These are phyloP conservation scores for Salvia sclarea DNA, from an alignment of 305 asterid species.

Conservation along the genomic window DNA sequence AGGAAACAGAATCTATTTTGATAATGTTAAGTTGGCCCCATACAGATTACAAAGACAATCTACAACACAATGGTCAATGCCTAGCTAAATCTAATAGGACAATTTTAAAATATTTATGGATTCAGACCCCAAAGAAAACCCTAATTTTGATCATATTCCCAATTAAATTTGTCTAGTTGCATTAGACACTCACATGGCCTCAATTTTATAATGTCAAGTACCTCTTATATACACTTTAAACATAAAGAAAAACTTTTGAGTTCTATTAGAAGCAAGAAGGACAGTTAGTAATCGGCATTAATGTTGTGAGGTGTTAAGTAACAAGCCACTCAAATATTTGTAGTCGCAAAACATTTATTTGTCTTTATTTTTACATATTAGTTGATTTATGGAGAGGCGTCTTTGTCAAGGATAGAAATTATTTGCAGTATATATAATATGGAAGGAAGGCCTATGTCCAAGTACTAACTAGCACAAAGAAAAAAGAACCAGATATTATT, in stretches of 20 bases:
- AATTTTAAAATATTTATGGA: neutral
- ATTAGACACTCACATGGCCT: slow-evolving; percentile 13
- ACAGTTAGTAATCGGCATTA: neutral
- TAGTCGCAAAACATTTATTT: neutral
- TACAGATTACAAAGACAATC: neutral
- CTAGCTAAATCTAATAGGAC: neutral
- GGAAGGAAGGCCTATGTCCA: neutral
- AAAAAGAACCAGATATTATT: neutral
- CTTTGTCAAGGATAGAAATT: neutral
- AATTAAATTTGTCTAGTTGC: slow-evolving; percentile 7
- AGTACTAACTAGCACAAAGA: neutral
- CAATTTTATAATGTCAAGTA: slow-evolving; percentile 3
- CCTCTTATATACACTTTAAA: neutral
- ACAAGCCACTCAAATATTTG: neutral
- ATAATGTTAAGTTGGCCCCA: neutral
- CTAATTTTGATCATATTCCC: neutral
- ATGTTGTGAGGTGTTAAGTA: slow-evolving; percentile 7
- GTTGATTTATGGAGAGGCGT: neutral
- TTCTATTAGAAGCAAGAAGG: neutral
- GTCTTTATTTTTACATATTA: neutral
- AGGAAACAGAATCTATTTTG: neutral
- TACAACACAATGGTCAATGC: neutral
- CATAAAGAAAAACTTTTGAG: neutral
- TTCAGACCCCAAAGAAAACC: neutral
- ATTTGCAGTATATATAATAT: neutral